phyloP scores from a whole-genome alignment of 306 rosid species.

The Pyrus bretschneideri region DNA sequence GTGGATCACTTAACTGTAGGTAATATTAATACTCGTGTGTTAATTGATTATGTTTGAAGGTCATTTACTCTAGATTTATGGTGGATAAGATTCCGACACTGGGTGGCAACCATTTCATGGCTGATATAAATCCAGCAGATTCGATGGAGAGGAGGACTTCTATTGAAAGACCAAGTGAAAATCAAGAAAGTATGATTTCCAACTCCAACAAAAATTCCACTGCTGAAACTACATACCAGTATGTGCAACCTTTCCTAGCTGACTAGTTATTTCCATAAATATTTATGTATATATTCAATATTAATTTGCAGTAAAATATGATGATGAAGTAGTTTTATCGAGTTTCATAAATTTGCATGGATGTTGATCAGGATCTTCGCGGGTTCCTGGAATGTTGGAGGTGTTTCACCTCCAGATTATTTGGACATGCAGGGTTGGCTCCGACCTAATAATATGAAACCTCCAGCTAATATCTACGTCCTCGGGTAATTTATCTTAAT shows the following conservation, averaged over 20 bases:
- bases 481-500: constrained; percentile 3
- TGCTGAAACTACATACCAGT: neutral
- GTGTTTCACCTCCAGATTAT: constrained; percentile 8
- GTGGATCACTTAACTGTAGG: neutral
- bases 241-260: neutral
- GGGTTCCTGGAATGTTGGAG: constrained; percentile 20
- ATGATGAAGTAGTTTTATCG: neutral
- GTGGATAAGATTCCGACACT: neutral
- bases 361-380: constrained; percentile 6
- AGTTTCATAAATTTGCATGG: neutral
- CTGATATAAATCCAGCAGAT: neutral
- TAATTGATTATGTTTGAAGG: neutral
- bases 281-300: neutral
- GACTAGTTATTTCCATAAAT: neutral
- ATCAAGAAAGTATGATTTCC: neutral
- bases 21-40: neutral
- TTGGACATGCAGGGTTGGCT: constrained; percentile 16
- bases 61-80: neutral
- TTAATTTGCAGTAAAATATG: neutral
- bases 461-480: constrained; percentile 6
- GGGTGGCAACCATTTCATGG: neutral
- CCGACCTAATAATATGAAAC: neutral
- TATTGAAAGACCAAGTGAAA: neutral
- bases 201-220: neutral
- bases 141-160: neutral